Base-by-base conservation (phyloP, 805 yeast species). In the Maudiozyma barnettii region DNA sequence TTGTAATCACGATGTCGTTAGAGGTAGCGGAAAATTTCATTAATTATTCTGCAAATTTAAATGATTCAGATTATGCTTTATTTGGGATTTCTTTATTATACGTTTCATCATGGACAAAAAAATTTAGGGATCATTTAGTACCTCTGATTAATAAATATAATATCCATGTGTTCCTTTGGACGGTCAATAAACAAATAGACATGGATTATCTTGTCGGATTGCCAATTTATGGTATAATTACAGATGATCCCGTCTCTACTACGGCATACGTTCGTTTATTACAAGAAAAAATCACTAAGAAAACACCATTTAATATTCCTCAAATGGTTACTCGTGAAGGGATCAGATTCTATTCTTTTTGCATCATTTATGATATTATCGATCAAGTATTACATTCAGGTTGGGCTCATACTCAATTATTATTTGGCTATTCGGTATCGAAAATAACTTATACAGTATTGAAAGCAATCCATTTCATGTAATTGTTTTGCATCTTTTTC, bases 61-160 rank as follows among this genome's bases (percentile, higher is more conserved):
- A 70, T 8, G 54, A 65, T 43, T 53, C 59, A 18, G 77, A 77
- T 54, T 71, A 70, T 55, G 79, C 76, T 61, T 70, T 81, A 45
- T 69, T 71, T 26, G 84, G 81, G 30, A 75, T 82, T 39, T 81
- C 88, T 13, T 45, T 69, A 12, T 59, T 68, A 33, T 44, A 65
- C 69, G 57, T 72, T 57, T 69, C 73, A 57, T 73, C 76, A 59
- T 70, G 75, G 78, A 70, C 66, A 4, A 54, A 46, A 52, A 70
- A 50, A 58, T 76, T 59, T 52, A 58, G 50, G 49, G 49, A 49
- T 0, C 20, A 52, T 2, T 40, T 61, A 44, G 54, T 70, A n/a
- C 65, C 63, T 1, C 51, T 59, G 8, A 57, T 73, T 16, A 50
- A 57, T 22, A 51, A 55, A 13, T 53, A 64, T 19, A 61, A 64